Percentiles rank a stretch among this genome's conserved stretches.
These are phyloP conservation scores for Colletotrichum phormii DNA, from an alignment of 2,329 filamentous ascomycete genomes.

Conservation along the genomic window DNA sequence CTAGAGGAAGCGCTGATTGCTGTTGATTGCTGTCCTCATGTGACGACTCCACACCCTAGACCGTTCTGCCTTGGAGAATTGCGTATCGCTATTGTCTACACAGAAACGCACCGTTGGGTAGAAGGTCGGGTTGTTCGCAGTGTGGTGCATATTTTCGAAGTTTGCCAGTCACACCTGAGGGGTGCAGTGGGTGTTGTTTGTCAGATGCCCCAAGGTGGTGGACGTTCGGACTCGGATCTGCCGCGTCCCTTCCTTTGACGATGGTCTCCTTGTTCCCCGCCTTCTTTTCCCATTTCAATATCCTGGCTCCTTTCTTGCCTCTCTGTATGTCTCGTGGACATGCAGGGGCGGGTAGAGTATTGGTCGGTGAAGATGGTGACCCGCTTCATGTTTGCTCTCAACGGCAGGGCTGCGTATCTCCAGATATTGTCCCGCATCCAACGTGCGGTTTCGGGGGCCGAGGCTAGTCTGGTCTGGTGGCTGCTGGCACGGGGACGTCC, in stretches of 20 bases:
- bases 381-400: conserved; percentile 16
- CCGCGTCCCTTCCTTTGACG: neutral
- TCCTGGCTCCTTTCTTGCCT: neutral
- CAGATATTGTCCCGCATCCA: neutral
- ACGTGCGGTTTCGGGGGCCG: neutral
- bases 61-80: neutral
- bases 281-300: neutral
- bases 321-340: neutral
- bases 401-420: conserved; percentile 8
- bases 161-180: neutral
- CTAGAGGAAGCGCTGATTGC: neutral
- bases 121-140: neutral
- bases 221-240: neutral
- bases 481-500: neutral
- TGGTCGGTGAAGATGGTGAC: conserved; percentile 12
- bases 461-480: neutral
- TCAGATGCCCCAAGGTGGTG: neutral
- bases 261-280: neutral
- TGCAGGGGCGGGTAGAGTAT: neutral
- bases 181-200: neutral
- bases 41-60: neutral
- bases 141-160: conserved; percentile 7
- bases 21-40: neutral
- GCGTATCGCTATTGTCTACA: neutral
- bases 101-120: neutral